Percentiles rank a stretch among this genome's conserved stretches.
Evolutionary conservation across 805 yeast species (phyloP).

Genomic region (Lipomyces mesembrius): DNA sequence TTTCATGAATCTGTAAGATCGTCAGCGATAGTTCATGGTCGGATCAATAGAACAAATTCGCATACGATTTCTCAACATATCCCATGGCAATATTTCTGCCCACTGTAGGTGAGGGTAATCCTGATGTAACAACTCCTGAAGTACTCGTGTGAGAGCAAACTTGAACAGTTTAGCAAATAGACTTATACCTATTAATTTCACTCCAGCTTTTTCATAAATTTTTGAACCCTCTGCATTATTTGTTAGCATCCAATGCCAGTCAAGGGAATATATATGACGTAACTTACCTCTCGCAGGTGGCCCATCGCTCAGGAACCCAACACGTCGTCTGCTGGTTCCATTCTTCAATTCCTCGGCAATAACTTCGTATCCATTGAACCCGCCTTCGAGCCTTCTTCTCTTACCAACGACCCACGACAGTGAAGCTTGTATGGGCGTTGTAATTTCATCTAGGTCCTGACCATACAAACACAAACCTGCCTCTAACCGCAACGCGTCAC

Average conservation of each 20-base stretch:
- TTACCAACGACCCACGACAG: constrained; percentile 90
- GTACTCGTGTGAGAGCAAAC: not conserved
- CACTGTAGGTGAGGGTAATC: constrained; percentile 68
- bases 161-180: not conserved
- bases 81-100: constrained; percentile 90
- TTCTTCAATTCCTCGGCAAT: constrained; percentile 70
- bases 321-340: constrained; percentile 62
- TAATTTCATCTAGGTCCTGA: constrained; percentile 77
- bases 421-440: constrained; percentile 87
- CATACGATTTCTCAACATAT: constrained; percentile 53
- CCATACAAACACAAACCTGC: constrained; percentile 99
- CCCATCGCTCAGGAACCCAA: constrained; percentile 74
- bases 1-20: constrained; percentile 67
- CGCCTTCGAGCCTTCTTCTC: constrained; percentile 61
- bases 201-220: constrained; percentile 15
- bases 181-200: constrained; percentile 7
- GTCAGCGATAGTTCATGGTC: not conserved
- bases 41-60: not conserved
- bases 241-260: not conserved
- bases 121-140: constrained; percentile 64
- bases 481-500: constrained; percentile 92
- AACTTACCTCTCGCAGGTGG: constrained; percentile 80
- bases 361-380: constrained; percentile 76
- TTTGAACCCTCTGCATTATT: constrained; percentile 17
- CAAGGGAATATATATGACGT: not conserved